phyloP scores from a whole-genome alignment of 1,139 yeast genomes.

The Sugiyamaella xylanicola region DNA sequence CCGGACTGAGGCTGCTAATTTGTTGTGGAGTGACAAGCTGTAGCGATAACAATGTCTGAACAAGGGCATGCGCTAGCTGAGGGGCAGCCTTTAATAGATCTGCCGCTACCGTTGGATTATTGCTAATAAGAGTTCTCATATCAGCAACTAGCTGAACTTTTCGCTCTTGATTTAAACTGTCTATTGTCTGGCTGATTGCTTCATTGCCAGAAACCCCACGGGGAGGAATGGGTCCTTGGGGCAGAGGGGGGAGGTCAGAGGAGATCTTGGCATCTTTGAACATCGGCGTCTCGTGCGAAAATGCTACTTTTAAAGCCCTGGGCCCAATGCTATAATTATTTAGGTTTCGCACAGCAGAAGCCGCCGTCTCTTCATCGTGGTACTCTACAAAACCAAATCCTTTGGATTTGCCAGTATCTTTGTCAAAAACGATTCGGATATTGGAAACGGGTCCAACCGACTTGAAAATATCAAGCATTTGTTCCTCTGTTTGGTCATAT shows the following conservation, averaged over 20 bases:
- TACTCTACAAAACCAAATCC: constrained; percentile 90
- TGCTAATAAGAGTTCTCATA: constrained; percentile 63
- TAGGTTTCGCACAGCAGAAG: constrained; percentile 86
- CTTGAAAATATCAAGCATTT: constrained; percentile 73
- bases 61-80: constrained; percentile 79
- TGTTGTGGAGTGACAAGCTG: constrained; percentile 55
- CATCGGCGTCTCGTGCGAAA: constrained; percentile 45
- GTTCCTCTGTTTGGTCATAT: constrained; percentile 84
- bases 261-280: constrained; percentile 16
- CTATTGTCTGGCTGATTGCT: constrained; percentile 58
- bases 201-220: constrained; percentile 57
- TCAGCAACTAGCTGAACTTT: constrained; percentile 58
- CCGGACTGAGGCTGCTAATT: constrained; percentile 42
- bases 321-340: constrained; percentile 79
- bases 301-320: constrained; percentile 72
- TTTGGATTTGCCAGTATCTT: constrained; percentile 81
- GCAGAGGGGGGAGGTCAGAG: constrained; percentile 35
- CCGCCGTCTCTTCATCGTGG: constrained; percentile 73
- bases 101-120: constrained; percentile 62
- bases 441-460: constrained; percentile 87
- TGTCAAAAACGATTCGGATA: constrained; percentile 78
- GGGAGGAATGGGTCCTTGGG: constrained; percentile 46
- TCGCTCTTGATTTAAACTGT: constrained; percentile 56
- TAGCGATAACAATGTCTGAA: constrained; percentile 66
- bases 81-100: constrained; percentile 70